Conservation (phyloP, 106 monocot genomes). For the Platanthera guangdongensis region DNA sequence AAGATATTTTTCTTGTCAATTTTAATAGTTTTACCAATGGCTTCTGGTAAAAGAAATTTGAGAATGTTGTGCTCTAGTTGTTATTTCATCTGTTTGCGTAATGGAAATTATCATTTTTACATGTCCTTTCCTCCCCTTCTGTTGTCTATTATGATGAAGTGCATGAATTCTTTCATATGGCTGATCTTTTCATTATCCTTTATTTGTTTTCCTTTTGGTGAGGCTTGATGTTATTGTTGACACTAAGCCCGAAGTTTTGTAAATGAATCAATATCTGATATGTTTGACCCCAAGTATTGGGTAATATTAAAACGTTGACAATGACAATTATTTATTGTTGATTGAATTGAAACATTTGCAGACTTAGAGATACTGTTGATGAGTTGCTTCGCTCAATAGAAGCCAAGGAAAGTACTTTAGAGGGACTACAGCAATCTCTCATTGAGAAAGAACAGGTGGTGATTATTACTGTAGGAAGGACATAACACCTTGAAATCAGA, state of each 20-base stretch:
- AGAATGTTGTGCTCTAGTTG: background rate
- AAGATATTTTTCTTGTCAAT: background rate
- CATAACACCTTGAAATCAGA: background rate
- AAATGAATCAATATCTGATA: background rate
- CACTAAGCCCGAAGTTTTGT: background rate
- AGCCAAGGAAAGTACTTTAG: constrained; percentile 60
- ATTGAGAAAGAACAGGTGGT: constrained; percentile 86
- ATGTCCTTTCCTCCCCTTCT: background rate
- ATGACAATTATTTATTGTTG: background rate
- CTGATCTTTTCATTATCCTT: background rate
- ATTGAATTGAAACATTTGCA: constrained; percentile 17
- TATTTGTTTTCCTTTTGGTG: background rate
- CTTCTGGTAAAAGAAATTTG: background rate
- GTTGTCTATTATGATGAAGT: background rate
- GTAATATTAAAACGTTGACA: background rate
- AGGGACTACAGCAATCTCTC: constrained; percentile 52
- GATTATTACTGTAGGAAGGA: background rate
- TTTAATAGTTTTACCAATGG: background rate
- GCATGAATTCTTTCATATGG: background rate
- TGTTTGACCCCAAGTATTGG: background rate
- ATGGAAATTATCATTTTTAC: background rate
- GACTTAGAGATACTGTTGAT: constrained; percentile 78
- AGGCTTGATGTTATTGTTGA: background rate
- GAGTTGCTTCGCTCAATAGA: constrained; percentile 69
- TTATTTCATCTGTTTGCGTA: background rate